phyloP scores from a whole-genome alignment of 805 yeast species.

The Starmerella kuoi region DNA sequence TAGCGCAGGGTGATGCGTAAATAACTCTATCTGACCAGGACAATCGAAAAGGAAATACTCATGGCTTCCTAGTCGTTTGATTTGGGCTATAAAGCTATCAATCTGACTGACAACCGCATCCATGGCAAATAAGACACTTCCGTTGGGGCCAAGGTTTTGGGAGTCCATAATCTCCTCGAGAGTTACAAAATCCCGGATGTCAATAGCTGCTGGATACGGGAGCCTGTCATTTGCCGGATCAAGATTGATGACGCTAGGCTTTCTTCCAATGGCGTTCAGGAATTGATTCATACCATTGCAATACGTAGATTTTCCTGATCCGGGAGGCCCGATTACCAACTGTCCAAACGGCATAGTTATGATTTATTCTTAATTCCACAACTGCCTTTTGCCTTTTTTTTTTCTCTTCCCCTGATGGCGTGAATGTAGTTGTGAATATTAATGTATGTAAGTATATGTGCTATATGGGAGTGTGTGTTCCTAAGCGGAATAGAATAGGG shows the following conservation, averaged over 20 bases:
- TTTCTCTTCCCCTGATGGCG: too few relatives aligned
- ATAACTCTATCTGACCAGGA: constrained; percentile 93
- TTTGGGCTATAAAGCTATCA: constrained; percentile 45
- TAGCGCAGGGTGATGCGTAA: constrained; percentile 76
- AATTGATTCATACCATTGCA: constrained; percentile 88
- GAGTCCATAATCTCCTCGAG: constrained; percentile 69
- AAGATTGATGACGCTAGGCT: constrained; percentile 68
- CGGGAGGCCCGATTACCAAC: constrained; percentile 95
- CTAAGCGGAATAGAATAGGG: too few relatives aligned
- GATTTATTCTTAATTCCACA: not conserved
- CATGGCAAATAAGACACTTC: constrained; percentile 80
- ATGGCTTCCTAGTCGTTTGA: constrained; percentile 43
- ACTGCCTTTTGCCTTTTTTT: not conserved
- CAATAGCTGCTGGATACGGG: constrained; percentile 62
- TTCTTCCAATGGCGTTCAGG: constrained; percentile 85
- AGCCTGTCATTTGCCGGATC: constrained; percentile 81
- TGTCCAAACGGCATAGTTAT: constrained; percentile 51
- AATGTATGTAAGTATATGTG: too few relatives aligned
- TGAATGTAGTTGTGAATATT: too few relatives aligned
- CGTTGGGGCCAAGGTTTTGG: constrained; percentile 68
- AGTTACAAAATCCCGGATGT: constrained; percentile 64
- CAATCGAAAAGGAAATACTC: constrained; percentile 63
- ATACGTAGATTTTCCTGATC: constrained; percentile 91
- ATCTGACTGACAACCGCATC: constrained; percentile 49
- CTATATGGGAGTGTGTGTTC: too few relatives aligned